These are phyloP conservation scores for Magnusiomyces suaveolens DNA, from an alignment of 1,139 yeast genomes.

Conservation along the genomic window DNA sequence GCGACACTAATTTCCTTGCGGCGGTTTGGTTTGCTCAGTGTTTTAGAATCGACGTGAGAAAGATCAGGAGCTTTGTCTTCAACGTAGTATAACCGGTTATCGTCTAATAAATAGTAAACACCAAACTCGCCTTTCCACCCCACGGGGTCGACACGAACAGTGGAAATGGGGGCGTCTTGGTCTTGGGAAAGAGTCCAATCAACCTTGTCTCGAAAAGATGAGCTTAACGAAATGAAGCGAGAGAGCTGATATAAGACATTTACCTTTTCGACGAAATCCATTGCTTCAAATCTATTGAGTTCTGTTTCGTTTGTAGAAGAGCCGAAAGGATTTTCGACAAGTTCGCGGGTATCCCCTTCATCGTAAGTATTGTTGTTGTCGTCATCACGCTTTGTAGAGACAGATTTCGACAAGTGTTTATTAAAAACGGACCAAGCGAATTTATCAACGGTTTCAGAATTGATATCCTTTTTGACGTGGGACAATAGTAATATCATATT, in stretches of 20 bases:
- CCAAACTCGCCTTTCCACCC: constrained; percentile 29
- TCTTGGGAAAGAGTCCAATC: constrained; percentile 16
- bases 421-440: constrained; percentile 14
- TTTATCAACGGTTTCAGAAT: constrained; percentile 13
- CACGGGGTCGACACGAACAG: constrained; percentile 26
- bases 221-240: constrained; percentile 21
- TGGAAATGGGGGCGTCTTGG: constrained; percentile 2
- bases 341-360: neutral
- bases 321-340: constrained; percentile 10
- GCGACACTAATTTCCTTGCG: neutral
- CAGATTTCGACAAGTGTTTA: neutral
- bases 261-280: constrained; percentile 17
- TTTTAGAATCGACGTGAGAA: constrained; percentile 14
- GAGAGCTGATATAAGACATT: constrained; percentile 20
- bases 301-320: constrained; percentile 3
- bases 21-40: neutral
- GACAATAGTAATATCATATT: neutral
- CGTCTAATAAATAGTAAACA: constrained; percentile 30
- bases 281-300: neutral
- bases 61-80: constrained; percentile 22
- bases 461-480: neutral
- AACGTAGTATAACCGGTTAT: constrained; percentile 28
- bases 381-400: no score
- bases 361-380: neutral
- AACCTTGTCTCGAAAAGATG: constrained; percentile 22